Conservation (phyloP, 441 rosid species). For the Erodium trifolium region DNA sequence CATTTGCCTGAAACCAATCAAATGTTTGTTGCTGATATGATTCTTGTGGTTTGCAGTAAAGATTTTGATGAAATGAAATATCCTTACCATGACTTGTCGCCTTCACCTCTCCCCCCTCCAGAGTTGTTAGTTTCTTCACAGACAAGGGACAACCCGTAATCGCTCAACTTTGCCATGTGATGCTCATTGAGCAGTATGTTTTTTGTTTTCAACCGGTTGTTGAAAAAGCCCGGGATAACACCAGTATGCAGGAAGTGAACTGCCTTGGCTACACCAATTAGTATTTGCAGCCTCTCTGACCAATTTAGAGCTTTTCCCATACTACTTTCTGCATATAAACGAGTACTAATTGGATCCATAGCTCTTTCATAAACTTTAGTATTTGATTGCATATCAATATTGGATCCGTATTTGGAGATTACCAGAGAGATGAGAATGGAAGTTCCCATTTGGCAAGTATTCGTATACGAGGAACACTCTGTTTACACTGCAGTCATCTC, state of each 20-base stretch:
- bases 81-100: slow-evolving; percentile 32
- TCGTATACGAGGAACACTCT: slow-evolving; percentile 49
- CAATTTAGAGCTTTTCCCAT: slow-evolving; percentile 42
- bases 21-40: not conserved
- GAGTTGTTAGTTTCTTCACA: slow-evolving; percentile 42
- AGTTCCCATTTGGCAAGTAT: slow-evolving; percentile 47
- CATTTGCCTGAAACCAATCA: slow-evolving; percentile 33
- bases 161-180: slow-evolving; percentile 61
- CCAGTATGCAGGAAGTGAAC: slow-evolving; percentile 83
- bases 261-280: slow-evolving; percentile 59
- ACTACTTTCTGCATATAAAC: slow-evolving; percentile 28
- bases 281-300: slow-evolving; percentile 60
- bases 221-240: slow-evolving; percentile 76
- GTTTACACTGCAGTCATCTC: slow-evolving; percentile 32
- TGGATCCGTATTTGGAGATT: slow-evolving; percentile 2
- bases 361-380: too few species aligned
- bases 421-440: slow-evolving; percentile 49
- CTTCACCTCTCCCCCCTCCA: slow-evolving; percentile 30
- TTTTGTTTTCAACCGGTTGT: slow-evolving; percentile 55
- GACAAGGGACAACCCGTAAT: slow-evolving; percentile 63
- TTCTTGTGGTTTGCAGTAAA: not conserved
- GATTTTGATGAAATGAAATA: not conserved
- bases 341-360: not conserved
- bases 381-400: too few species aligned
- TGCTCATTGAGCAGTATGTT: slow-evolving; percentile 58